Evolutionary conservation across 2,329 filamentous ascomycete species (phyloP).

Genomic region (Penicillium expansum): DNA sequence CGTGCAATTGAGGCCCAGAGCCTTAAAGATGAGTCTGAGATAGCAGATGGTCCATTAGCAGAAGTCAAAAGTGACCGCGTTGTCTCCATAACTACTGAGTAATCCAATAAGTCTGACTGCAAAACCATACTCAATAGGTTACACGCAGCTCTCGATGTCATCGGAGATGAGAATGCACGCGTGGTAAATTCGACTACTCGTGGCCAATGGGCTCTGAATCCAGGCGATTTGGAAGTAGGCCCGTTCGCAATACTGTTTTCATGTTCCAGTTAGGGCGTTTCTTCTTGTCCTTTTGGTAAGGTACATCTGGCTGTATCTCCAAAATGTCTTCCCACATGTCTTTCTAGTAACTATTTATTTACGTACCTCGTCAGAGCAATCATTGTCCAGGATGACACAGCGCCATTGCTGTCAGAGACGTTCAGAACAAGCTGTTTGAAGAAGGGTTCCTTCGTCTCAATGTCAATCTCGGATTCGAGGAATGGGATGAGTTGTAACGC

Average conservation of each 20-base stretch:
- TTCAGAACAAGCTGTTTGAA: conserved; percentile 58
- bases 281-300: not conserved
- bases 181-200: conserved; percentile 73
- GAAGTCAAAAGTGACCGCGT: conserved; percentile 70
- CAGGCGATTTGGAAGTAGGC: conserved; percentile 36
- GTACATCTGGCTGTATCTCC: too few relatives aligned
- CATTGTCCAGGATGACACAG: conserved; percentile 76
- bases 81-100: conserved; percentile 65
- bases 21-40: conserved; percentile 75
- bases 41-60: conserved; percentile 71
- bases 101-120: conserved; percentile 62
- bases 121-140: conserved; percentile 69
- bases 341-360: conserved; percentile 1
- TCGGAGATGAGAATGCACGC: conserved; percentile 66
- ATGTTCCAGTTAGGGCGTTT: not conserved
- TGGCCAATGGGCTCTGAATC: conserved; percentile 59
- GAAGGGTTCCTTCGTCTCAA: conserved; percentile 55
- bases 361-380: conserved; percentile 74
- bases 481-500: conserved; percentile 57
- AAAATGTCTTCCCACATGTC: too few relatives aligned
- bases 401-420: conserved; percentile 67
- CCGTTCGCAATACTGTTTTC: conserved; percentile 34
- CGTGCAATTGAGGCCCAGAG: conserved; percentile 70
- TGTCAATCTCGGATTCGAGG: conserved; percentile 45
- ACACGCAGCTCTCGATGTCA: conserved; percentile 73